Evolutionary conservation across 2,329 filamentous ascomycete genomes (phyloP).

Genomic region (Arthroderma sp.): DNA sequence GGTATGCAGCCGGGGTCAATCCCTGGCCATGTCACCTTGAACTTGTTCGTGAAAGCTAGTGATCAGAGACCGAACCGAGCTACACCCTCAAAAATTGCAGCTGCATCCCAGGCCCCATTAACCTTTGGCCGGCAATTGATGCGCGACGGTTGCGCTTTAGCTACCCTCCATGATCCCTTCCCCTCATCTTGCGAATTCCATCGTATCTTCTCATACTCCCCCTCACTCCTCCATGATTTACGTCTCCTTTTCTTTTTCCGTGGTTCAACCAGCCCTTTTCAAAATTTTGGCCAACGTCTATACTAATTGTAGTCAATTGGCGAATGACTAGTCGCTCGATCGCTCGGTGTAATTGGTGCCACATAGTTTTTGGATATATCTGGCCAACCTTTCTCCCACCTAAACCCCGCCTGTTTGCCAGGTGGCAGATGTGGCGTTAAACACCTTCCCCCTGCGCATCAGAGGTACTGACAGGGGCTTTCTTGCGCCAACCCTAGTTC

Average conservation of each 20-base stretch:
- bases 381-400: not conserved
- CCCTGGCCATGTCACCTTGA: not conserved
- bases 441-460: not conserved
- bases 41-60: too few species aligned
- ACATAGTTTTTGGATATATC: constrained; percentile 5
- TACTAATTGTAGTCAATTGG: not conserved
- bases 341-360: constrained; percentile 8
- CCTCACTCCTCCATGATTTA: not conserved
- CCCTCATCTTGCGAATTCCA: not conserved
- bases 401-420: constrained; percentile 10
- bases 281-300: not conserved
- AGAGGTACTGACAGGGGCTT: too few species aligned
- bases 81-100: too few species aligned
- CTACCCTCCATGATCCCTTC: too few species aligned
- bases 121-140: not conserved
- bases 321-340: not conserved
- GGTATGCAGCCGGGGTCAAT: constrained; percentile 4
- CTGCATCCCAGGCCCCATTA: too few species aligned
- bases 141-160: constrained; percentile 4
- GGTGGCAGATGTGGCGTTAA: constrained; percentile 5
- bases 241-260: constrained; percentile 5
- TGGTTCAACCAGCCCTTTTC: constrained; percentile 3
- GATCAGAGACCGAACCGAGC: too few species aligned
- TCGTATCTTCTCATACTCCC: not conserved
- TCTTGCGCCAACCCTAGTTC: not conserved